Percentiles rank a stretch among this genome's conserved stretches.
These are phyloP conservation scores for Xylaria digitata DNA, from an alignment of 2,329 filamentous ascomycete genomes.

Conservation along the genomic window DNA sequence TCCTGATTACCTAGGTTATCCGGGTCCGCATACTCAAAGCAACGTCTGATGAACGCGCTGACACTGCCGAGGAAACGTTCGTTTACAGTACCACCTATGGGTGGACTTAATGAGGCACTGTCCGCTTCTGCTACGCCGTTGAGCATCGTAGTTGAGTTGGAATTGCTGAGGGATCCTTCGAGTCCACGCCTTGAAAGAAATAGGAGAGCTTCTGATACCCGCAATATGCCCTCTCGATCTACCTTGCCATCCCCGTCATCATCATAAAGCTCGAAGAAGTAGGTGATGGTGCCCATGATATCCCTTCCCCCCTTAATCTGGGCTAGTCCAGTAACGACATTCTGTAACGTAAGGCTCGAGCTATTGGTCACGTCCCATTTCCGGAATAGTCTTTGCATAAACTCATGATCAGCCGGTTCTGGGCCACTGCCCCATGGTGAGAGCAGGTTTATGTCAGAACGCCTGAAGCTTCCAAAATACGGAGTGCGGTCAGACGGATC, in stretches of 20 bases:
- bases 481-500: slow-evolving; percentile 65
- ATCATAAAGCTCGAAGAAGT: slow-evolving; percentile 98
- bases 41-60: slow-evolving; percentile 93
- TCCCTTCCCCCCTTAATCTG: slow-evolving; percentile 92
- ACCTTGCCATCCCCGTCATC: slow-evolving; percentile 91
- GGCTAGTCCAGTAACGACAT: slow-evolving; percentile 90
- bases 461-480: slow-evolving; percentile 69
- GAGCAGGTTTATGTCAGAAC: slow-evolving; percentile 53
- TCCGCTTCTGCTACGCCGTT: slow-evolving; percentile 55
- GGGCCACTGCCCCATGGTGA: slow-evolving; percentile 68
- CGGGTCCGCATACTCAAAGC: slow-evolving; percentile 98
- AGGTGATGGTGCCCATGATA: slow-evolving; percentile 97
- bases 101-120: slow-evolving; percentile 54
- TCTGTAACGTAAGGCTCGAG: slow-evolving; percentile 84
- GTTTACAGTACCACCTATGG: slow-evolving; percentile 72
- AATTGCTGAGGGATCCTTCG: slow-evolving; percentile 77
- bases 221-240: slow-evolving; percentile 91
- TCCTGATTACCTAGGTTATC: slow-evolving; percentile 76
- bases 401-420: slow-evolving; percentile 91
- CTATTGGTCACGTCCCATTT: slow-evolving; percentile 86
- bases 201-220: slow-evolving; percentile 92
- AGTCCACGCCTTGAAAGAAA: slow-evolving; percentile 92
- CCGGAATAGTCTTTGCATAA: slow-evolving; percentile 86
- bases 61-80: slow-evolving; percentile 93
- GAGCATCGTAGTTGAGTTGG: slow-evolving; percentile 67